These are phyloP conservation scores for Ogataea populi-albae DNA, from an alignment of 805 yeast genomes.

Conservation along the genomic window DNA sequence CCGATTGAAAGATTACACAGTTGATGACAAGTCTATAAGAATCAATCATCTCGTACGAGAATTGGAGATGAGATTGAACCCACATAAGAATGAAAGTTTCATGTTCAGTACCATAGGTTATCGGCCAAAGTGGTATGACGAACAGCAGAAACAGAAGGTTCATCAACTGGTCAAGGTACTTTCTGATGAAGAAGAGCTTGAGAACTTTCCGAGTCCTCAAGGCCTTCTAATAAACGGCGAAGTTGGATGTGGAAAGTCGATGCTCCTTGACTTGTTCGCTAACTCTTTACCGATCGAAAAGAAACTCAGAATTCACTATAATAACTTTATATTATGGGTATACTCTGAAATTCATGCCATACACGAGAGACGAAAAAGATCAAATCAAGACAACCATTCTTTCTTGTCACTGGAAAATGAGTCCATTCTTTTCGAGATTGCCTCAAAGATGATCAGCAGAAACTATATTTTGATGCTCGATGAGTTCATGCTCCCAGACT, in stretches of 20 bases:
- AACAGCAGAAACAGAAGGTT: slow-evolving; percentile 12
- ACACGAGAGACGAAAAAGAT: slow-evolving; percentile 40
- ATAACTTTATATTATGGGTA: slow-evolving; percentile 67
- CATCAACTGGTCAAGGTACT: slow-evolving; percentile 47
- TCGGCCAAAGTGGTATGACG: slow-evolving; percentile 30
- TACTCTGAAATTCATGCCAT: slow-evolving; percentile 58
- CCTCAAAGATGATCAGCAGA: slow-evolving; percentile 56
- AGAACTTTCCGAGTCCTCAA: slow-evolving; percentile 55
- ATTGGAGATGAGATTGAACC: slow-evolving; percentile 28
- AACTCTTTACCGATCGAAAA: slow-evolving; percentile 58
- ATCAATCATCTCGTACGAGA: slow-evolving; percentile 39
- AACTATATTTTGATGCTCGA: slow-evolving; percentile 63
- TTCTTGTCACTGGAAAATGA: slow-evolving; percentile 52
- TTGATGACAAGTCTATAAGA: slow-evolving; percentile 46
- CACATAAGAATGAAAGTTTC: slow-evolving; percentile 17
- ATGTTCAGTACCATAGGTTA: slow-evolving; percentile 29
- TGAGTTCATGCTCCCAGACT: slow-evolving; percentile 75
- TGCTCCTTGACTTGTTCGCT: slow-evolving; percentile 73
- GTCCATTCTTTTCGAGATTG: slow-evolving; percentile 61
- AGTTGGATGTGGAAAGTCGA: slow-evolving; percentile 73
- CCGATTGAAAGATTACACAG: slow-evolving; percentile 56
- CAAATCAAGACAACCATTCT: slow-evolving; percentile 32
- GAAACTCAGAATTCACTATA: slow-evolving; percentile 70
- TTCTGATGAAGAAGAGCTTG: slow-evolving; percentile 59
- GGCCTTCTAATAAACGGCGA: slow-evolving; percentile 64